Conservation (phyloP, 345 rosid species). For the Hibiscus tridactylites region DNA sequence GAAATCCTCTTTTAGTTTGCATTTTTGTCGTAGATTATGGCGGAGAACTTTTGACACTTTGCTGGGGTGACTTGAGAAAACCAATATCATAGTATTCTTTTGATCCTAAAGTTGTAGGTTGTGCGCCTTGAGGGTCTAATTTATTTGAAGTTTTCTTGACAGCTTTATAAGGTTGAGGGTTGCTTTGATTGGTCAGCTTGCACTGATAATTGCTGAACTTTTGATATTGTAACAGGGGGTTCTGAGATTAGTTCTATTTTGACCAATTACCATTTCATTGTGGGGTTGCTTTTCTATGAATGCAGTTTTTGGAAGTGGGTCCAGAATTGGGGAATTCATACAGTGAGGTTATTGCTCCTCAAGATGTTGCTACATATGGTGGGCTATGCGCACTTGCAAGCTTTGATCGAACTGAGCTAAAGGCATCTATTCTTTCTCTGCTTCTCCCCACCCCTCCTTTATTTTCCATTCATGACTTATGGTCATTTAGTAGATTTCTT, state of each 20-base stretch:
- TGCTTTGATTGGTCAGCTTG: background rate
- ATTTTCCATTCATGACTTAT: background rate
- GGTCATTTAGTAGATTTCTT: slow-evolving; percentile 3
- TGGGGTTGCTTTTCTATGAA: background rate
- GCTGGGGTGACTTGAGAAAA: background rate
- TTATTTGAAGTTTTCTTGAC: background rate
- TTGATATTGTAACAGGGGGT: background rate
- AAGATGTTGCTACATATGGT: slow-evolving; percentile 96
- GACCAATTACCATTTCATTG: background rate
- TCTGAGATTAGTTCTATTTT: background rate
- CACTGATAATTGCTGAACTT: background rate
- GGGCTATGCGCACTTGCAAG: slow-evolving; percentile 99
- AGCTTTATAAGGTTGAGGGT: background rate
- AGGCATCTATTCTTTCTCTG: slow-evolving; percentile 40
- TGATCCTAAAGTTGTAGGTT: background rate
- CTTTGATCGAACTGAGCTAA: slow-evolving; percentile 87
- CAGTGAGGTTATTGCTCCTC: slow-evolving; percentile 91
- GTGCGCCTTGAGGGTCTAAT: background rate
- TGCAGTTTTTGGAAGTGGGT: slow-evolving; percentile 90
- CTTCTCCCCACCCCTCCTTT: background rate
- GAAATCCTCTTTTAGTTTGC: background rate
- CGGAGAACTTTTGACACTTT: background rate
- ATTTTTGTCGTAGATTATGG: background rate
- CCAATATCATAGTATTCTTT: background rate
- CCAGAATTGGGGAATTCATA: slow-evolving; percentile 83